phyloP scores from a whole-genome alignment of 352 stramenopile genomes.

The Aphanomyces cochlioides region DNA sequence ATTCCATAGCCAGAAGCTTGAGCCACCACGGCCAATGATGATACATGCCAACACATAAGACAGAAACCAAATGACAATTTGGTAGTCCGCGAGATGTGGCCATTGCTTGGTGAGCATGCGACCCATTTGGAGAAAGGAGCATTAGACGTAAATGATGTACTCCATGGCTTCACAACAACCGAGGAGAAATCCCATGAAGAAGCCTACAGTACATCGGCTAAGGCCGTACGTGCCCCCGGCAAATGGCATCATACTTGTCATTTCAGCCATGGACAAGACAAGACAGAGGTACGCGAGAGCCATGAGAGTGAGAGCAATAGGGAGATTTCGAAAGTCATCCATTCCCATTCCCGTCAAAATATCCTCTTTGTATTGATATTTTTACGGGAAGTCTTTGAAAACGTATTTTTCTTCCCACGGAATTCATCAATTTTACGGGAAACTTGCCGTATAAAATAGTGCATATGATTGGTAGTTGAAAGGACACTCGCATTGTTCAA shows the following conservation, averaged over 20 bases:
- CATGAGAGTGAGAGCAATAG: slow-evolving; percentile 34
- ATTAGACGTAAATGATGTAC: slow-evolving; percentile 42
- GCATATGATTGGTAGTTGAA: no score
- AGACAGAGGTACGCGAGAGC: slow-evolving; percentile 36
- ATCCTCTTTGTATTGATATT: no score
- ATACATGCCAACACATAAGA: slow-evolving; percentile 32
- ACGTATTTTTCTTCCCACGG: no score
- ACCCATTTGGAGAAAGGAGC: slow-evolving; percentile 34
- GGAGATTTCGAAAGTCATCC: no score
- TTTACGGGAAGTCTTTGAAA: no score
- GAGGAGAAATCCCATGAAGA: slow-evolving; percentile 39
- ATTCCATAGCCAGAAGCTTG: slow-evolving; percentile 8
- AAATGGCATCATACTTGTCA: slow-evolving; percentile 39
- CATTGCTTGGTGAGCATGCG: slow-evolving; percentile 35
- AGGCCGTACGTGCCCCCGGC: slow-evolving; percentile 39
- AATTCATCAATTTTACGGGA: no score
- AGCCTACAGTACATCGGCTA: slow-evolving; percentile 38
- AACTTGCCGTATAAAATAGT: no score
- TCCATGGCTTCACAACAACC: slow-evolving; percentile 38
- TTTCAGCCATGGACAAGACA: slow-evolving; percentile 37
- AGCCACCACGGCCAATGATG: not conserved
- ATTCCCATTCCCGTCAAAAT: no score
- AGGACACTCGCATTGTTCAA: no score
- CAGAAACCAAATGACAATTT: slow-evolving; percentile 32
- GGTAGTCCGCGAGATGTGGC: slow-evolving; percentile 30